A percentile compares a stretch with the other conserved stretches of the same genome.
phyloP scores from a whole-genome alignment of 768 basidiomycete species.

The Lactarius quietus region DNA sequence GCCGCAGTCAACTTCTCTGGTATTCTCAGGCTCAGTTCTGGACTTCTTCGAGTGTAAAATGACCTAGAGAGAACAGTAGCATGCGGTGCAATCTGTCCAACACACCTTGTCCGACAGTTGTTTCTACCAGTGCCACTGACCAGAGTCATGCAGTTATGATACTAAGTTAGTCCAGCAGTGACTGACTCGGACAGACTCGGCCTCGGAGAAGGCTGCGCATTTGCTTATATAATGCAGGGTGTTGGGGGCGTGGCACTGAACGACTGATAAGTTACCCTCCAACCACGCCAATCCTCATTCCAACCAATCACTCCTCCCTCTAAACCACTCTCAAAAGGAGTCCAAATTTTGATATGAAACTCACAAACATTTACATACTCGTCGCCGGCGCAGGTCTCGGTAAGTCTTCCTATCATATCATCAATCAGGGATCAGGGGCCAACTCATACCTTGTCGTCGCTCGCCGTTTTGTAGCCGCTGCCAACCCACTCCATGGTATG shows the following conservation, averaged over 20 bases:
- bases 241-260: not conserved
- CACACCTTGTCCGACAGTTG: no score
- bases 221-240: not conserved
- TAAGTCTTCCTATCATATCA: conserved; percentile 1
- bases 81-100: no score
- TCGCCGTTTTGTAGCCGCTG: conserved; percentile 9
- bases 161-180: no score
- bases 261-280: not conserved
- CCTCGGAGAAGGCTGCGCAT: no score
- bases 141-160: no score
- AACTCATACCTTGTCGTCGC: not conserved
- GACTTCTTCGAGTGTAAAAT: no score
- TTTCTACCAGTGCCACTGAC: no score
- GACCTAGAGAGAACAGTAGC: no score
- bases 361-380: not conserved
- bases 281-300: not conserved
- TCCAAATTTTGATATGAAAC: not conserved
- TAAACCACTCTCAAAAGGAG: not conserved
- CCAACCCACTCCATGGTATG: conserved; percentile 14
- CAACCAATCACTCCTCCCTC: not conserved
- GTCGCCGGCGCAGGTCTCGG: conserved; percentile 21
- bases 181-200: no score
- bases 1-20: no score
- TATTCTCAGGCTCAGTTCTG: no score
- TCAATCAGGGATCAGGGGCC: not conserved